Base-by-base conservation (phyloP, 2,329 filamentous ascomycete genomes). In the Fusarium illudens region DNA sequence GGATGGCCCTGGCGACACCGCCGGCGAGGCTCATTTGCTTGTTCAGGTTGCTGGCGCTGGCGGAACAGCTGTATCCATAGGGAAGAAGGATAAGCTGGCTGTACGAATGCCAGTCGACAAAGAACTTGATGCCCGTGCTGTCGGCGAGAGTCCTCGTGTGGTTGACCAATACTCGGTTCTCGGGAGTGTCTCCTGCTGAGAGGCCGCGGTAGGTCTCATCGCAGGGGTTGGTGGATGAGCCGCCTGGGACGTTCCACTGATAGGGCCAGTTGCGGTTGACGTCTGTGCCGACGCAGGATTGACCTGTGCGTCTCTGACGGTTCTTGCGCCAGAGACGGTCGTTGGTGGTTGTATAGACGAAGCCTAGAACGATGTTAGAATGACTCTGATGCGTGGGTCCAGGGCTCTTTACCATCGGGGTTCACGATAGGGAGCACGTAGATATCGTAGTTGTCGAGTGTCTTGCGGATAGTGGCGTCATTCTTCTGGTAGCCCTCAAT, bases 71-170 rank as follows among this genome's bases (percentile, higher is more conserved):
- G 77, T 88, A 90, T 33, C 88, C 88, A 71, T 89, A 90, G 2
- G 86, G 81, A 62, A 71, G 80, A 60, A 87, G 82, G 61, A 90
- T 83, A 30, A 87, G 79, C 58, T 90, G 88, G 11, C 83, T 84
- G 77, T 89, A 91, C 0, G 86, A 83, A 77, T 91, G 89, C 73
- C 86, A 87, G 76, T 91, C 89, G 66, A 91, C 85, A 76, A 86
- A 91, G 3, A 89, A 80, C 71, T 86, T 84, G 37, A 90, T 78
- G 1, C 86, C 85, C 1, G 58, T 62, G 27, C 19, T 58, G 63
- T 85, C 81, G 4, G 68, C 58, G 9, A 71, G 63, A 60, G 78
- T 77, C 58, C 77, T 74, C 19, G 69, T 68, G 50, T 75, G 67
- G 36, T 68, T 70, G 6, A 76, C 80, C 9, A 90, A 78, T 0